Percentiles rank a stretch among this genome's conserved stretches.
Evolutionary conservation across 495 filamentous ascomycete species (phyloP).

Genomic region (Hypoxylon subgilvum): DNA sequence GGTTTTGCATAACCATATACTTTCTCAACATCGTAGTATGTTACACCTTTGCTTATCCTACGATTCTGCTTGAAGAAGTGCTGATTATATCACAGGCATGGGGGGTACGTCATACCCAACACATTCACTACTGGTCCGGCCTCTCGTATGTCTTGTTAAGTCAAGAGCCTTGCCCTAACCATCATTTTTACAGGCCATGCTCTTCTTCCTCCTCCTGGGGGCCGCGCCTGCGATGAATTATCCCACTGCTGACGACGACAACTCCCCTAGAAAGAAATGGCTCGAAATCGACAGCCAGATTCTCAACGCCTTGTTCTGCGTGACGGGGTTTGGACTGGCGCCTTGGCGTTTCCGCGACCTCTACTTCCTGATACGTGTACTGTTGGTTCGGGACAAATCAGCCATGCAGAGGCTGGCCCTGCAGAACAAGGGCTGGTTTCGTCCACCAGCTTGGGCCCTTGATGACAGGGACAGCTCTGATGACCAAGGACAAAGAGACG

Average conservation of each 20-base stretch:
- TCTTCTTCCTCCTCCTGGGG: slow-evolving; percentile 74
- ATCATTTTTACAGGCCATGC: slow-evolving; percentile 58
- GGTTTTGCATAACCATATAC: slow-evolving; percentile 70
- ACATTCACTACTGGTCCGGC: not conserved
- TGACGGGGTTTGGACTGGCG: slow-evolving; percentile 81
- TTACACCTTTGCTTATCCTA: slow-evolving; percentile 47
- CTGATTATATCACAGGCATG: slow-evolving; percentile 9
- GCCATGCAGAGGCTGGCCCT: slow-evolving; percentile 22
- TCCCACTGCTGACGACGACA: slow-evolving; percentile 64
- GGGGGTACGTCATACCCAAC: slow-evolving; percentile 8
- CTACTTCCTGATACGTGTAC: slow-evolving; percentile 59
- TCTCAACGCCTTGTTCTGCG: slow-evolving; percentile 82
- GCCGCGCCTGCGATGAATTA: slow-evolving; percentile 73
- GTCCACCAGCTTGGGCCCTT: slow-evolving; percentile 14
- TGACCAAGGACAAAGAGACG: slow-evolving; percentile 16
- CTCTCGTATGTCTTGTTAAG: not conserved
- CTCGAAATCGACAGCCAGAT: slow-evolving; percentile 77
- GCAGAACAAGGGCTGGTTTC: slow-evolving; percentile 28
- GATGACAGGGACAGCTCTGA: not conserved
- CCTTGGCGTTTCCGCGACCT: slow-evolving; percentile 85
- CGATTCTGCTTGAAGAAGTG: not conserved
- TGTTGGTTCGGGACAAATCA: slow-evolving; percentile 33
- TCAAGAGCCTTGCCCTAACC: not conserved
- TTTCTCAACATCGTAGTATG: slow-evolving; percentile 72
- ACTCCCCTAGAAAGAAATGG: slow-evolving; percentile 68